phyloP scores from a whole-genome alignment of 371 early-diverging fungal species.

The Rhizopus sp. region DNA sequence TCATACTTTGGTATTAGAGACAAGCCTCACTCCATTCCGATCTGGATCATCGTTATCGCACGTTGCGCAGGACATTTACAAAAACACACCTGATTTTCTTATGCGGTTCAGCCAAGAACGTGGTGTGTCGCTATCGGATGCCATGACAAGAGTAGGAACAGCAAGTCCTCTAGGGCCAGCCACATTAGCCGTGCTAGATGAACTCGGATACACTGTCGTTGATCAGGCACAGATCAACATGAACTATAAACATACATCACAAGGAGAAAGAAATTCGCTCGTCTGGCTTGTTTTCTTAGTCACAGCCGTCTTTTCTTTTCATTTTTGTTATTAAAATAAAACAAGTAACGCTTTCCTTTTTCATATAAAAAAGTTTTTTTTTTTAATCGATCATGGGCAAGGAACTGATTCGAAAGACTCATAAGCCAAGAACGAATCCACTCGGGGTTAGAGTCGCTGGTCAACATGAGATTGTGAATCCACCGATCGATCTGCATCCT shows the following conservation, averaged over 20 bases:
- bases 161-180: constrained; percentile 41
- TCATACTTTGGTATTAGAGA: constrained; percentile 28
- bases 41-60: constrained; percentile 59
- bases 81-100: constrained; percentile 50
- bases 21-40: constrained; percentile 32
- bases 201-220: constrained; percentile 32
- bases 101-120: constrained; percentile 53
- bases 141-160: constrained; percentile 13
- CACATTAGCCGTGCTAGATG: constrained; percentile 30
- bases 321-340: no score
- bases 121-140: constrained; percentile 27
- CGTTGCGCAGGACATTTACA: constrained; percentile 41
- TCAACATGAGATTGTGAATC: no score
- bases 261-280: no score
- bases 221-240: not conserved
- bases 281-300: no score
- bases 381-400: constrained; percentile 35
- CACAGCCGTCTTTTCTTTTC: no score
- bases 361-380: no score
- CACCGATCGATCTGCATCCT: constrained; percentile 20
- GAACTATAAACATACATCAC: no score
- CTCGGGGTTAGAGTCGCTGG: constrained; percentile 21
- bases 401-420: constrained; percentile 21
- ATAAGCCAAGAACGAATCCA: constrained; percentile 26
- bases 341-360: no score